phyloP scores from a whole-genome alignment of 768 basidiomycete species.

The Pleurotus tuoliensis region DNA sequence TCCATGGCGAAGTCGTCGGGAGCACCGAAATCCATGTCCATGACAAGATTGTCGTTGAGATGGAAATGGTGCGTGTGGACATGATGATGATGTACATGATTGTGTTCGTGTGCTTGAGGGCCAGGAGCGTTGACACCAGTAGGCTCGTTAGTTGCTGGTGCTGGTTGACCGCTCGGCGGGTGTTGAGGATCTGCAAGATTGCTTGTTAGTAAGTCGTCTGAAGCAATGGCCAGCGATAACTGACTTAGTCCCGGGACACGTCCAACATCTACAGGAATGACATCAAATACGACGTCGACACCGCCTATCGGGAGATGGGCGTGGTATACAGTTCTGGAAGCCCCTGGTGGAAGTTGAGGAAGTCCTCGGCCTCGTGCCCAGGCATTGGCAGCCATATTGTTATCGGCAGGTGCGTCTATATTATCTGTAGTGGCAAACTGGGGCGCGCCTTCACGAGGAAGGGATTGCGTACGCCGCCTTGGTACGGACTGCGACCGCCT shows the following conservation, averaged over 20 bases:
- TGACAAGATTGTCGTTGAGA: not conserved
- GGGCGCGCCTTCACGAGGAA: not conserved
- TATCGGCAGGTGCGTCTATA: not conserved
- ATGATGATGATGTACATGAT: too few species aligned
- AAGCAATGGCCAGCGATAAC: not conserved
- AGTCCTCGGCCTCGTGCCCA: constrained; percentile 7
- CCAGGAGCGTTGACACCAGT: not conserved
- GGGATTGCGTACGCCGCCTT: constrained; percentile 1
- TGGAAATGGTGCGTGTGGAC: not conserved
- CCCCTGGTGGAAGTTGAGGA: constrained; percentile 2
- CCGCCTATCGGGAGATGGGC: constrained; percentile 3
- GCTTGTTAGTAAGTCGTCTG: too few species aligned
- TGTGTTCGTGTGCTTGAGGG: not conserved
- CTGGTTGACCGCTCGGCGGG: not conserved
- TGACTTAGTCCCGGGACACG: not conserved
- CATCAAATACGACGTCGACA: constrained; percentile 4
- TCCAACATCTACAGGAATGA: not conserved
- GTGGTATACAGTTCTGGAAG: constrained; percentile 1
- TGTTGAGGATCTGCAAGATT: not conserved
- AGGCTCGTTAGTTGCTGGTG: not conserved
- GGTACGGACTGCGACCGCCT: constrained; percentile 3
- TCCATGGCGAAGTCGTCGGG: not conserved
- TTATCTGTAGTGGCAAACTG: not conserved
- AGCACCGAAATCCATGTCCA: not conserved
- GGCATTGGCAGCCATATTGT: not conserved